These are phyloP conservation scores for Leccinum aurantiacum DNA, from an alignment of 768 basidiomycete genomes.

Conservation along the genomic window DNA sequence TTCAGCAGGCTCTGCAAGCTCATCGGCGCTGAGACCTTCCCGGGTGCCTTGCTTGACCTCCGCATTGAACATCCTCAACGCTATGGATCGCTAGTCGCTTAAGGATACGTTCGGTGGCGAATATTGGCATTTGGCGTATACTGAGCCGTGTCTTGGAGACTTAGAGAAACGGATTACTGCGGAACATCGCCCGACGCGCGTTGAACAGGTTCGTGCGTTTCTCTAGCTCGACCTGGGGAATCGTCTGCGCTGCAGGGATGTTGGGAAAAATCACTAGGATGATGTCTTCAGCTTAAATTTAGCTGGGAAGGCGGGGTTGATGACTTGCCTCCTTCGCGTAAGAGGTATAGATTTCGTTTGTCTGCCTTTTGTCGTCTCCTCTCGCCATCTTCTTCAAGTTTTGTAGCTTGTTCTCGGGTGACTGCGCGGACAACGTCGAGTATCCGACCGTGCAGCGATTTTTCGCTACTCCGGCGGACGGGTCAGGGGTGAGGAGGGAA, in stretches of 20 bases:
- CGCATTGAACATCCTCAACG: constrained; percentile 66
- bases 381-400: constrained; percentile 87
- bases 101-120: constrained; percentile 85
- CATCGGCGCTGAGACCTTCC: constrained; percentile 66
- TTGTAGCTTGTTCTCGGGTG: constrained; percentile 82
- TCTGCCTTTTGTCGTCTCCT: constrained; percentile 85
- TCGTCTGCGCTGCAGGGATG: constrained; percentile 69
- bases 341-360: constrained; percentile 92
- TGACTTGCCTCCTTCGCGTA: constrained; percentile 86
- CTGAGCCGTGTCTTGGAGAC: constrained; percentile 94
- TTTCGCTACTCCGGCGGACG: constrained; percentile 79
- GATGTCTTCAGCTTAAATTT: background rate
- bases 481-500: constrained; percentile 92
- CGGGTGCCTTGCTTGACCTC: constrained; percentile 70
- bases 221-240: constrained; percentile 78
- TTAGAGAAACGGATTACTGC: constrained; percentile 90
- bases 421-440: constrained; percentile 91
- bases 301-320: background rate
- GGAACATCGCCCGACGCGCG: constrained; percentile 77
- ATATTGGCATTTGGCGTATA: constrained; percentile 88
- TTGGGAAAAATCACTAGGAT: constrained; percentile 84
- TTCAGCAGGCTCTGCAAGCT: constrained; percentile 51
- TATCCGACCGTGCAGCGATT: constrained; percentile 85
- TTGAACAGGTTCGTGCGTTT: constrained; percentile 84
- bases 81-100: constrained; percentile 87